These are phyloP conservation scores for Letharia columbiana DNA, from an alignment of 495 filamentous ascomycete species.

Conservation along the genomic window DNA sequence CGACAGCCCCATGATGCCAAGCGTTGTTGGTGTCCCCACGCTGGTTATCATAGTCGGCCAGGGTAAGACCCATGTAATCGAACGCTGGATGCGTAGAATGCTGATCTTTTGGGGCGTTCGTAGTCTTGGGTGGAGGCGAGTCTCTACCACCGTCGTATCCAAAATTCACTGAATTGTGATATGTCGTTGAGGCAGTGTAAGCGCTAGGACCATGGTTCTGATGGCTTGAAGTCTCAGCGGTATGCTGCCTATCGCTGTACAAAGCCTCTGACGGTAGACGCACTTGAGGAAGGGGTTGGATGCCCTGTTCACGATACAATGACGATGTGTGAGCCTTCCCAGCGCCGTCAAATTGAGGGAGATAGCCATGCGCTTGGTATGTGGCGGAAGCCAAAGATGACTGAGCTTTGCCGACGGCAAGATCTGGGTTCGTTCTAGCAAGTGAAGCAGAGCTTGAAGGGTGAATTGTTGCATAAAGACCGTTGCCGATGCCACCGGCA, in stretches of 20 bases:
- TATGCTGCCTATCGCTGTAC: background rate
- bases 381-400: constrained; percentile 24
- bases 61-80: constrained; percentile 4
- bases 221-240: background rate
- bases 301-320: constrained; percentile 7
- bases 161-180: constrained; percentile 5
- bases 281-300: constrained; percentile 5
- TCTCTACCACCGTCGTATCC: constrained; percentile 16
- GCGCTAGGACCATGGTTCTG: background rate
- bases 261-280: background rate
- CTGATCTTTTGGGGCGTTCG: background rate
- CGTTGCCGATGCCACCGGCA: background rate
- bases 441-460: constrained; percentile 1
- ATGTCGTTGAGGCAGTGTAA: background rate
- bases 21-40: constrained; percentile 6
- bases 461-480: background rate
- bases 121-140: background rate
- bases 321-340: constrained; percentile 18
- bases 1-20: constrained; percentile 7
- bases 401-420: constrained; percentile 21
- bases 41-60: constrained; percentile 3
- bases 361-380: constrained; percentile 30
- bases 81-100: constrained; percentile 4
- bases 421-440: constrained; percentile 21
- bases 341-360: constrained; percentile 28